phyloP scores from a whole-genome alignment of 2,329 filamentous ascomycete species.

The Pseudogymnoascus pannorum region DNA sequence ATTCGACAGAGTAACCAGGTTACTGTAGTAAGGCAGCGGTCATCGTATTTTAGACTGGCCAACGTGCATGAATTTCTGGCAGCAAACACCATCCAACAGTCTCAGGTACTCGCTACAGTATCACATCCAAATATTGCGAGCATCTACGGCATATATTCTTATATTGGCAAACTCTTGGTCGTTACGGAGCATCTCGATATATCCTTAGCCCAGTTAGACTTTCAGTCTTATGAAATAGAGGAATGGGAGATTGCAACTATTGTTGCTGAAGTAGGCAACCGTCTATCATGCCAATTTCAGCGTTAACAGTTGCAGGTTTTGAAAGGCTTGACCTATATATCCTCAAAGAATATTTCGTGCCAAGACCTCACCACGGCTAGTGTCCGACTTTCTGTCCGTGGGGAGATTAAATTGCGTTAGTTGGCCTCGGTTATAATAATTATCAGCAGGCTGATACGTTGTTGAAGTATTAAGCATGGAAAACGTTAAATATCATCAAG shows the following conservation, averaged over 20 bases:
- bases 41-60: conserved; percentile 4
- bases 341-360: background rate
- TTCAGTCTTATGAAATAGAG: too few species aligned
- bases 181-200: too few species aligned
- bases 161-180: too few species aligned
- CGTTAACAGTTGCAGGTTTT: background rate
- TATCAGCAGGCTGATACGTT: background rate
- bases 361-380: background rate
- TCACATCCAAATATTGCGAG: background rate
- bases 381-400: background rate
- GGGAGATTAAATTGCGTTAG: background rate
- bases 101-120: background rate
- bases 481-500: background rate
- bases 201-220: too few species aligned
- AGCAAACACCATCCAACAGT: background rate
- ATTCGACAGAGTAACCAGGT: background rate
- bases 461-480: background rate
- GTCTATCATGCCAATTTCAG: background rate
- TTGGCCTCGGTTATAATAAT: background rate
- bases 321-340: conserved; percentile 2
- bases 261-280: background rate
- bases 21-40: background rate
- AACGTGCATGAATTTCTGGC: background rate
- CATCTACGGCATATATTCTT: too few species aligned
- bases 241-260: too few species aligned